Conservation (phyloP, 1,284 basidiomycete species). For the Neolentinus lepideus region DNA sequence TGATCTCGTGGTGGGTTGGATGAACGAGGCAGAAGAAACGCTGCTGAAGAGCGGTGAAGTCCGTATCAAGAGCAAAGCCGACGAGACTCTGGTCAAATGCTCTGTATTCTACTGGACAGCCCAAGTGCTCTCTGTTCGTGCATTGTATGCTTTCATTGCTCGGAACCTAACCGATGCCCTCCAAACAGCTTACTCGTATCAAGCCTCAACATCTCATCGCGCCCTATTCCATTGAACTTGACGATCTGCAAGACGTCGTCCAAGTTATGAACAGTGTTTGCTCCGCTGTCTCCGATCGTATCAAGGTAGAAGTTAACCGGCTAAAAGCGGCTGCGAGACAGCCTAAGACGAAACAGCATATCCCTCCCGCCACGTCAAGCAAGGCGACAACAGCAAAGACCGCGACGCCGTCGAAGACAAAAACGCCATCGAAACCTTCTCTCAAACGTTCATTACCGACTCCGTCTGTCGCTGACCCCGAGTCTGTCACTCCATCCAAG, state of each 20-base stretch:
- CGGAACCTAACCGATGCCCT: not conserved
- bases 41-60: constrained; percentile 7
- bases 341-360: not conserved
- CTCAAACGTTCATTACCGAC: not conserved
- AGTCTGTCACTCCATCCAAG: not conserved
- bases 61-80: constrained; percentile 2
- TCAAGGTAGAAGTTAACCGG: not conserved
- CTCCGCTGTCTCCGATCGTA: not conserved
- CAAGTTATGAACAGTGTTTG: not conserved
- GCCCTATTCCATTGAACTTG: not conserved
- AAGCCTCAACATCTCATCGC: not conserved
- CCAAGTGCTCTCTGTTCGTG: constrained; percentile 9
- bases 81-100: constrained; percentile 4
- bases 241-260: not conserved
- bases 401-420: not conserved
- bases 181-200: not conserved
- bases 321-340: not conserved
- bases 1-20: constrained; percentile 13
- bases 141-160: not conserved
- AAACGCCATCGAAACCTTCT: not conserved
- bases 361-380: not conserved
- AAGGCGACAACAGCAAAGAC: not conserved
- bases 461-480: not conserved
- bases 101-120: constrained; percentile 12
- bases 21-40: constrained; percentile 14